phyloP scores from a whole-genome alignment of 768 basidiomycete genomes.

The Asterophora lycoperdoides region DNA sequence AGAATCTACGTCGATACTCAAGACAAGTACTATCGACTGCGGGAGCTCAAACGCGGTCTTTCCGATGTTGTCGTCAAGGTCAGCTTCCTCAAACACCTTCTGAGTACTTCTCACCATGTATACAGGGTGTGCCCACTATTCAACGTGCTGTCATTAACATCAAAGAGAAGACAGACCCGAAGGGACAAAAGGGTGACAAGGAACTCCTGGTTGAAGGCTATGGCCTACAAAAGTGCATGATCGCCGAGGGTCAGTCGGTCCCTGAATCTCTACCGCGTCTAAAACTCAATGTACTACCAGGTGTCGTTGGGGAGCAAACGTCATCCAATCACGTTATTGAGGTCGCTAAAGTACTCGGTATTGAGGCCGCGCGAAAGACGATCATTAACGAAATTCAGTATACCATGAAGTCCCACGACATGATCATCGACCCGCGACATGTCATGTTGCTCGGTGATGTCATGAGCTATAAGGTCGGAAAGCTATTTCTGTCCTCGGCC shows the following conservation, averaged over 20 bases:
- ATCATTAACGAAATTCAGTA: conserved; percentile 97
- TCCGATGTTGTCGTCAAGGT: conserved; percentile 91
- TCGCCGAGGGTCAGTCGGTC: conserved; percentile 70
- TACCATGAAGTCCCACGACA: conserved; percentile 95
- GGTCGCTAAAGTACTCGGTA: conserved; percentile 91
- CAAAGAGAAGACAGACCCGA: conserved; percentile 78
- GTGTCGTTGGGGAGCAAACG: conserved; percentile 89
- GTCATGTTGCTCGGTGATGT: conserved; percentile 98
- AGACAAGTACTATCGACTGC: conserved; percentile 79
- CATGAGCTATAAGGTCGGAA: conserved; percentile 89
- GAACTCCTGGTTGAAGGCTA: conserved; percentile 96
- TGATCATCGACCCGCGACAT: conserved; percentile 98
- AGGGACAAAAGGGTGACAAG: conserved; percentile 83
- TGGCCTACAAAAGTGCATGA: conserved; percentile 95
- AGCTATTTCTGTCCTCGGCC: conserved; percentile 5
- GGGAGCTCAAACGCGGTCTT: conserved; percentile 81
- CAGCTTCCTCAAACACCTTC: not conserved
- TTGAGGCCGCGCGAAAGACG: conserved; percentile 90
- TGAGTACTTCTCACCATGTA: not conserved
- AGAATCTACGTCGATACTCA: conserved; percentile 75
- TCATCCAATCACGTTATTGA: conserved; percentile 98
- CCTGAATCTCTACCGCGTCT: not conserved
- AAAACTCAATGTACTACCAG: conserved; percentile 34
- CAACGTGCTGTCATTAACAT: conserved; percentile 95
- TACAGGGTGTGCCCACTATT: conserved; percentile 79